A percentile compares a stretch with the other conserved stretches of the same genome.
phyloP scores from a whole-genome alignment of 331 rosid species.

The Erythrophleum ivorense region DNA sequence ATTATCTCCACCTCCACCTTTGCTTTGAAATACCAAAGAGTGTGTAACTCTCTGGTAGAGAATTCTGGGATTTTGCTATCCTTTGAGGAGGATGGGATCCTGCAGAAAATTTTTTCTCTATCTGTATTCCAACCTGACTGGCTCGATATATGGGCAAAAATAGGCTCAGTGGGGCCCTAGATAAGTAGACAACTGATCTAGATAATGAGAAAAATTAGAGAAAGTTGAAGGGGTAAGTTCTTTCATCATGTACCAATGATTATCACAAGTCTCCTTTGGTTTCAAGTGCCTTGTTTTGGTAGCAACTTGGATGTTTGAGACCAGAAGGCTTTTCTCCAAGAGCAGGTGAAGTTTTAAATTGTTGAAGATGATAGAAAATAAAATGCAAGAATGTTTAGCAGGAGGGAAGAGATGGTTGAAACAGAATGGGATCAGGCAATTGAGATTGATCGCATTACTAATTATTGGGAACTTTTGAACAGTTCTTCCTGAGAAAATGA shows the following conservation, averaged over 20 bases:
- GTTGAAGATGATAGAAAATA: constrained; percentile 51
- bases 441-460: not conserved
- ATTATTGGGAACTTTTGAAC: not conserved
- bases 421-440: constrained; percentile 46
- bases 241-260: constrained; percentile 55
- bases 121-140: constrained; percentile 84
- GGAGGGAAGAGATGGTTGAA: constrained; percentile 57
- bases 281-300: constrained; percentile 26
- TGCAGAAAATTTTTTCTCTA: constrained; percentile 57
- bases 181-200: constrained; percentile 57
- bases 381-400: constrained; percentile 40
- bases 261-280: too few species aligned
- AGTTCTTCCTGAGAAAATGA: not conserved
- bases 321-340: constrained; percentile 39
- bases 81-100: constrained; percentile 33
- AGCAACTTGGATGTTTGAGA: constrained; percentile 57
- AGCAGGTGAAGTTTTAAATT: constrained; percentile 38
- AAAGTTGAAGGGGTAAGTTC: constrained; percentile 57
- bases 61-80: constrained; percentile 65
- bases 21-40: too few species aligned
- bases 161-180: constrained; percentile 67
- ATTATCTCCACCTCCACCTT: too few species aligned
- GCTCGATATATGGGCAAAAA: constrained; percentile 89
- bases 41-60: constrained; percentile 63
- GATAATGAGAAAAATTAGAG: constrained; percentile 58